A percentile compares a stretch with the other conserved stretches of the same genome.
Evolutionary conservation across 768 basidiomycete species (phyloP).

Genomic region (Xerocomus potaroensis): DNA sequence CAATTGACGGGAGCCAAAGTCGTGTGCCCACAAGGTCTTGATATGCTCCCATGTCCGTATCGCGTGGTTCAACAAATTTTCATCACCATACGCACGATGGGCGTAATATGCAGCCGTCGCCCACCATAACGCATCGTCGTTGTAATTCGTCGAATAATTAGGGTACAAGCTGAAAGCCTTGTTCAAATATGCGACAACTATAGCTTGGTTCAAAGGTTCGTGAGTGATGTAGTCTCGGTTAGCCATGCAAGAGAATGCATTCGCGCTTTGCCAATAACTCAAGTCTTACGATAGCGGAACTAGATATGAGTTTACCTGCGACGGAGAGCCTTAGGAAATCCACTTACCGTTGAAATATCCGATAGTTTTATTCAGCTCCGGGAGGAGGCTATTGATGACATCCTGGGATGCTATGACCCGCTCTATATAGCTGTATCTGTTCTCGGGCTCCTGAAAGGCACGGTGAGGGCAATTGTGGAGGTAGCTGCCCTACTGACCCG

Average conservation of each 20-base stretch:
- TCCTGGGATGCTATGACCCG: slow-evolving; percentile 41
- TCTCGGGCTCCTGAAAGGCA: slow-evolving; percentile 37
- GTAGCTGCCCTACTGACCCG: slow-evolving; percentile 31
- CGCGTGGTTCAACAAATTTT: slow-evolving; percentile 39
- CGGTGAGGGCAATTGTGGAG: background rate
- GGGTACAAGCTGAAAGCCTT: slow-evolving; percentile 5
- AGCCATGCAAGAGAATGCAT: slow-evolving; percentile 48
- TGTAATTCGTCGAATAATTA: slow-evolving; percentile 7
- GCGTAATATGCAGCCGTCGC: slow-evolving; percentile 48
- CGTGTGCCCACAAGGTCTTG: slow-evolving; percentile 38
- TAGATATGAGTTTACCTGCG: background rate
- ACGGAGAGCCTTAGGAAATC: too few relatives aligned
- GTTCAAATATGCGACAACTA: slow-evolving; percentile 7
- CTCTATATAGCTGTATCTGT: slow-evolving; percentile 34
- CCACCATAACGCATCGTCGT: slow-evolving; percentile 42
- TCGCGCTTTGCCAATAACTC: slow-evolving; percentile 51
- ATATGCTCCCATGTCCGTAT: slow-evolving; percentile 48
- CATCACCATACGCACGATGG: slow-evolving; percentile 45
- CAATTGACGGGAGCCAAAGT: background rate
- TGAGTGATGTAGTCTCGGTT: slow-evolving; percentile 22
- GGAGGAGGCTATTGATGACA: slow-evolving; percentile 39
- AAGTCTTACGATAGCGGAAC: slow-evolving; percentile 34
- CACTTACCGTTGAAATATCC: slow-evolving; percentile 42
- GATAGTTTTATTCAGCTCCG: slow-evolving; percentile 33
- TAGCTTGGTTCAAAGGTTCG: background rate